Evolutionary conservation across 164 flowering plant genomes (phyloP), one percentile per base, ranked within the genome.

Genomic region (Chimonanthus praecox): DNA sequence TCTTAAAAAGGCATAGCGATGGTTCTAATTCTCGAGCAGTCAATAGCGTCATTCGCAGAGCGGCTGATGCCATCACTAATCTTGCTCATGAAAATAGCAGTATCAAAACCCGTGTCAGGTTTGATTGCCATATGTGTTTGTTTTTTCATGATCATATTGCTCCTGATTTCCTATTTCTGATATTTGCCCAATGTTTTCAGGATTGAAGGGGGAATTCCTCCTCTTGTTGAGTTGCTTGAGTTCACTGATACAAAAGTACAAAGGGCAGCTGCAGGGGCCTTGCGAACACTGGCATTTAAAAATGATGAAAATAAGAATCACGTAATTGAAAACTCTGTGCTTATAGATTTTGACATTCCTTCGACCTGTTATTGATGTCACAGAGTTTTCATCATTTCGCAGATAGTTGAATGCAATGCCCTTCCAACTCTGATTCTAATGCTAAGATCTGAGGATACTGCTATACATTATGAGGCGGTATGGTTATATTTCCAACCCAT

Each of bases 401-500:
- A 95, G 99, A 96, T 96, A 77, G 97, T 94, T 64, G 98, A 94
- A 79, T 94, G 97, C 88, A 90, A 89, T 86, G 98, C 98, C 48
- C 92, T 94, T 70, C 97, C 99, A 5, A 89, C 94, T 11, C 87
- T 96, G 73, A 89, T 94, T 75, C 76, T 94, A 71, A 96, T 96
- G 99, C 92, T 96, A 58, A 83, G 92, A 46, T 92, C 97, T 44
- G 97, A 94, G 81, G 98, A 96, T 84, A 82, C 98, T 80, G 91
- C 91, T 33, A 93, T 94, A 78, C 99, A 96, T 74, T 94, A 94
- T 84, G 99, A 96, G 82, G 98, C 99, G 84, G 99, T 95, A 83
- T 7, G 87, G 49, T 78, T 71, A 33, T 54, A 33, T 33, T 47
- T 7, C 3, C 18, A 69, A 54, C 3, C 5, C 60, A 54, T 54